Conservation (phyloP, 2,329 filamentous ascomycete species). For the Trichophyton schoenleinii region DNA sequence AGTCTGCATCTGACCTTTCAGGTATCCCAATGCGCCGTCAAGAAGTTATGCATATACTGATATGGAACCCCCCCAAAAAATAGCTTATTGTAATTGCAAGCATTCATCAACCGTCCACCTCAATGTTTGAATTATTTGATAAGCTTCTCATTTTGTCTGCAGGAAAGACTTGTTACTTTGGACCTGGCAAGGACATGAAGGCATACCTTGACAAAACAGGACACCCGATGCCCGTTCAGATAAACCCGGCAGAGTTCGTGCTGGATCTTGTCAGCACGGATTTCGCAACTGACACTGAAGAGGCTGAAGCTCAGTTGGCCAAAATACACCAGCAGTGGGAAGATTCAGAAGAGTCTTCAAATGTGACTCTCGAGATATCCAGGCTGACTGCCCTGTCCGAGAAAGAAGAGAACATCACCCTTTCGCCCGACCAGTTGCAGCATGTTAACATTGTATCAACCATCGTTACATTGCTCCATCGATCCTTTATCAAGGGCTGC, state of each 20-base stretch:
- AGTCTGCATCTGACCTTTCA: conserved; percentile 14
- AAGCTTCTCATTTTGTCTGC: conserved; percentile 61
- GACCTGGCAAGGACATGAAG: conserved; percentile 45
- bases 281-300: conserved; percentile 43
- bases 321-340: conserved; percentile 46
- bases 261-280: conserved; percentile 70
- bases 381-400: conserved; percentile 14
- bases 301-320: conserved; percentile 39
- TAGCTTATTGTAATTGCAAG: conserved; percentile 66
- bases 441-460: conserved; percentile 37
- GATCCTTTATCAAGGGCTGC: conserved; percentile 71
- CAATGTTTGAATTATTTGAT: conserved; percentile 69
- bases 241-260: conserved; percentile 68
- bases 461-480: conserved; percentile 56
- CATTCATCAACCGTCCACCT: conserved; percentile 74
- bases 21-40: neutral
- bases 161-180: conserved; percentile 62
- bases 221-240: conserved; percentile 52
- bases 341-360: conserved; percentile 32
- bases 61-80: neutral
- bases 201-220: conserved; percentile 52
- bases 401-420: conserved; percentile 17
- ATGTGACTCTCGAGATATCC: conserved; percentile 21
- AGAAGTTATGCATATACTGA: neutral
- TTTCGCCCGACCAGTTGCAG: conserved; percentile 21